Evolutionary conservation across 495 filamentous ascomycete genomes (phyloP), one percentile per base, ranked within the genome.

Genomic region (Letharia columbiana): DNA sequence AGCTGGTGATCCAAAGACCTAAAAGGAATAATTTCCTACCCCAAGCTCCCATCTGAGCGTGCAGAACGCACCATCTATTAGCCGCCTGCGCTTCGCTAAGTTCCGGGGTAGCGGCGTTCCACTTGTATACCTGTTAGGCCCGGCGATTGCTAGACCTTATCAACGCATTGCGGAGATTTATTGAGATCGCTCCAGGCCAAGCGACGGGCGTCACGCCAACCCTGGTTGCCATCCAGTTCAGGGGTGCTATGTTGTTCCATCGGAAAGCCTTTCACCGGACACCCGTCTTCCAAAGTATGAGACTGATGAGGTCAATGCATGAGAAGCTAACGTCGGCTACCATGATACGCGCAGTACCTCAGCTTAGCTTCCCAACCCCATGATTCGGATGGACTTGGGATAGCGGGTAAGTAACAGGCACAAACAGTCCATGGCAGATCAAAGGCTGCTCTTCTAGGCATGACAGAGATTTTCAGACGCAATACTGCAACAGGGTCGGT

Each of bases 41-140:
- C 35, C 31, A n/a, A 39, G 28, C 31, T 15, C 54, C 45, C 40
- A 65, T 20, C 23, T 59, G 63, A 65, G 18, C 63, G 31, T 72
- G 68, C 63, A 69, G 49, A 69, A 67, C 66, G 41, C 49, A 71
- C 62, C 49, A 69, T 45, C 28, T 23, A 50, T 44, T 62, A 67
- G 42, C 56, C 63, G 69, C 68, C 61, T 67, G 49, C 60, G 58
- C 64, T 66, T 61, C 45, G 37, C 56, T 65, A 65, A 31, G 54
- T 66, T 67, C 65, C 61, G 65, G 60, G 60, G 59, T 63, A 61
- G 58, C 33, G 64, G 39, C 35, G 57, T 50, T 45, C 12, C 18
- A 52, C 44, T 15, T 39, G 64, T 39, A 23, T 11, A 44, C 11
- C n/a, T 17, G 57, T 28, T 60, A 58, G 45, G 33, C 35, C 35